These are phyloP conservation scores for Hirschfeldia incana DNA, from an alignment of 345 rosid genomes.

Conservation along the genomic window DNA sequence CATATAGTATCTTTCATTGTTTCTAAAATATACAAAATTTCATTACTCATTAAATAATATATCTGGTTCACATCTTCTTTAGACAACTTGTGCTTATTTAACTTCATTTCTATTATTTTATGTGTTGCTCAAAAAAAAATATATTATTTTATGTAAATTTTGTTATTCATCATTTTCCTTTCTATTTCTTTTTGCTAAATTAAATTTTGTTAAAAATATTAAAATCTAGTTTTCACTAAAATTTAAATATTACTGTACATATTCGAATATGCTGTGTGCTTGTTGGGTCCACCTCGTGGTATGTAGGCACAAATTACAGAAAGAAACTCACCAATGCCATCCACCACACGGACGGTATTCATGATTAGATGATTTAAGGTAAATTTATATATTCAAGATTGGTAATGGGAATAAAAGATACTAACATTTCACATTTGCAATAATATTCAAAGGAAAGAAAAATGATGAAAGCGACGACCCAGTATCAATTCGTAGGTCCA, in stretches of 20 bases:
- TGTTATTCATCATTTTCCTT: background rate
- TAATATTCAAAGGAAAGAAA: constrained; percentile 7
- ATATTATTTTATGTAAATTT: background rate
- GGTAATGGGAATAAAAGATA: background rate
- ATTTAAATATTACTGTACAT: background rate
- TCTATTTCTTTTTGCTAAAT: background rate
- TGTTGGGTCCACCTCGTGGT: constrained; percentile 36
- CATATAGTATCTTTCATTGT: too few relatives aligned
- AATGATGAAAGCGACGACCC: constrained; percentile 41
- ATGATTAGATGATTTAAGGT: constrained; percentile 17
- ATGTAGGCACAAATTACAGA: constrained; percentile 35
- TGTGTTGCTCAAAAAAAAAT: too few relatives aligned
- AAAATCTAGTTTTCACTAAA: too few relatives aligned
- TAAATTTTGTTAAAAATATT: too few relatives aligned
- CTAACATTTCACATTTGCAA: too few relatives aligned
- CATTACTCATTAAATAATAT: too few relatives aligned
- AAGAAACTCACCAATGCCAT: constrained; percentile 37
- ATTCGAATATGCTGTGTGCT: constrained; percentile 21
- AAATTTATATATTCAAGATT: background rate
- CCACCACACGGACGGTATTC: constrained; percentile 30
- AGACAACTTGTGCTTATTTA: too few relatives aligned
- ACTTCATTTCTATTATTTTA: too few relatives aligned
- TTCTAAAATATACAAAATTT: too few relatives aligned
- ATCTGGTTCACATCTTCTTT: too few relatives aligned
- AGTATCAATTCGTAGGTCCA: constrained; percentile 38